Conservation (phyloP, 305 asterid genomes). For the Solanum chacoense region DNA sequence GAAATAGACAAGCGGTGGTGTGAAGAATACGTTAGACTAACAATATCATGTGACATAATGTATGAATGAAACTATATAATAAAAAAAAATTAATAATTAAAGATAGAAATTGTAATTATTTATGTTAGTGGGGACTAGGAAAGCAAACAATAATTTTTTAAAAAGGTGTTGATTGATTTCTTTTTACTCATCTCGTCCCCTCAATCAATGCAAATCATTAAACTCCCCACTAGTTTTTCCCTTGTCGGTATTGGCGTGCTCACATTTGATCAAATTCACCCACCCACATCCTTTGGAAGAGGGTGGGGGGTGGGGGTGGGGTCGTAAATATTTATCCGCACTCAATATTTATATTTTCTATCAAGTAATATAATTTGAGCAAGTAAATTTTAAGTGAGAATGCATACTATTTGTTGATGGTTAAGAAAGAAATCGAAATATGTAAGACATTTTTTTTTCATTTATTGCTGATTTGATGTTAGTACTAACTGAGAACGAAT, state of each 20-base stretch:
- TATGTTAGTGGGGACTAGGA: not conserved
- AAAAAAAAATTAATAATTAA: not conserved
- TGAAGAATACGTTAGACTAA: not conserved
- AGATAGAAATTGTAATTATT: not conserved
- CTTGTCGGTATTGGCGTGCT: constrained; percentile 27
- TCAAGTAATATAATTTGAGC: not conserved
- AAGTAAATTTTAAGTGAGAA: not conserved
- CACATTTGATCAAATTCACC: not conserved
- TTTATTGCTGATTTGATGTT: not conserved
- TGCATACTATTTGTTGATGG: not conserved
- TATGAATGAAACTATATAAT: not conserved
- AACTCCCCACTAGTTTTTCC: not conserved
- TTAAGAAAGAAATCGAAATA: no score
- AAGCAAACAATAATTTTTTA: not conserved
- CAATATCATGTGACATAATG: not conserved
- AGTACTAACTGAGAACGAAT: accelerated
- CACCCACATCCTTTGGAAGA: not conserved
- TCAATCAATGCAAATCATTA: constrained; percentile 21
- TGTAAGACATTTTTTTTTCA: not conserved
- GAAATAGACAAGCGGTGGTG: not conserved
- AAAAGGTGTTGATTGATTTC: not conserved
- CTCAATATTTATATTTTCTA: not conserved
- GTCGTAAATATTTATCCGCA: not conserved
- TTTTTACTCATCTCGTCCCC: constrained; percentile 1
- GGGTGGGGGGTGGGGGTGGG: not conserved